Evolutionary conservation across 192 early-diverging fungal species (phyloP), one percentile per base, ranked within the genome.

Genomic region (Linnemannia hyalina): DNA sequence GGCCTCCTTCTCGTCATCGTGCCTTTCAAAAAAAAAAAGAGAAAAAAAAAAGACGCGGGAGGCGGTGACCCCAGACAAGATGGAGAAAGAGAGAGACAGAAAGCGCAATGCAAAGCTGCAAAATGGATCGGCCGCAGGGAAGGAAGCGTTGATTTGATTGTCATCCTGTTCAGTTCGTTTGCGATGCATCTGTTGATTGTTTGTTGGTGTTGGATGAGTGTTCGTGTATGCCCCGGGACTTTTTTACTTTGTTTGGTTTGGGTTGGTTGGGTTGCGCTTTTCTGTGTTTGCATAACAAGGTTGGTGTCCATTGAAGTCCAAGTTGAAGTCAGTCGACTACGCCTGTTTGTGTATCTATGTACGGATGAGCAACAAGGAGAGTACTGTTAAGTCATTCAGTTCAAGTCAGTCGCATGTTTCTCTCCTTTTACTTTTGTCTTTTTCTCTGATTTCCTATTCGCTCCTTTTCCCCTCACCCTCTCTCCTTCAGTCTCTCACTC

Each of bases 251-350:
- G 4, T 32, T 26, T 65, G n/a, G 57, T 60, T 60, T 23, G n/a
- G 23, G 23, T 26, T 26, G 23, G 23, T 26, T 26, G 57, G 23
- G n/a, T 57, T 63, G 57, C 13, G 35, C 7, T 26, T 65, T 29
- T 65, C 26, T 65, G 60, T 65, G 29, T 65, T 65, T 65, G 60
- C 60, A 65, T 65, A 32, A 65, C 60, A 65, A 65, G 11, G 60
- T 65, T 65, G 60, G 60, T 22, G 26, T 63, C 60, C 29, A 32
- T 32, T 63, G 26, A 29, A 9, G 60, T 11, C 9, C 9, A 32
- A 63, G 60, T 29, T 9, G 22, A n/a, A 35, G 60, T 65, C 60
- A 32, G 60, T 65, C 29, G 29, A 65, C 60, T 13, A 52, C 49
- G 18, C 18, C 5, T 65, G 60, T 65, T 63, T 65, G 29, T 65